Percentiles rank a stretch among this genome's conserved stretches.
These are phyloP conservation scores for Conticribra guillardii DNA, from an alignment of 108 stramenopile species.

Conservation along the genomic window DNA sequence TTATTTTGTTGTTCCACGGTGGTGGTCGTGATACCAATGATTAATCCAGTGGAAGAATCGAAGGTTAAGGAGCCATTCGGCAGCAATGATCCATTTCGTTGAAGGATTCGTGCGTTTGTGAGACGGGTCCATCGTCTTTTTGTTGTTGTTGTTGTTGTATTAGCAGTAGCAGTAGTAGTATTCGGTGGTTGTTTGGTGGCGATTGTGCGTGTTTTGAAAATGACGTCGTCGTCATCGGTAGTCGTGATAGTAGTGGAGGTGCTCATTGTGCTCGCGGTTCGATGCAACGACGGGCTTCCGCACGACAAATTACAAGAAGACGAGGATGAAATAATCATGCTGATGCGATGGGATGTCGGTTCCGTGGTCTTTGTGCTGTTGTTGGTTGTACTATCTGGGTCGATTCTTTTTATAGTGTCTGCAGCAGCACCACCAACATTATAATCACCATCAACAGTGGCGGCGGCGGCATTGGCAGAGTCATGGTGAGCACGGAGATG, in stretches of 20 bases:
- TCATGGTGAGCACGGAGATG: background rate
- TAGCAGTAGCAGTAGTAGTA: too few relatives aligned
- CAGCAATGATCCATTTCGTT: conserved; percentile 27
- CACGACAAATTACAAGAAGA: conserved; percentile 1
- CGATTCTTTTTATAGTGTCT: too few relatives aligned
- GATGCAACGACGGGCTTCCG: conserved; percentile 3
- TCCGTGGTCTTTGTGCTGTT: background rate
- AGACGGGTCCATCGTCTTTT: conserved; percentile 22
- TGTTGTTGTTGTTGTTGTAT: too few relatives aligned
- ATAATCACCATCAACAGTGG: background rate
- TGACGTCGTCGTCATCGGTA: background rate
- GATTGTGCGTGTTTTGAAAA: background rate
- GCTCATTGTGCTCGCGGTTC: conserved; percentile 21
- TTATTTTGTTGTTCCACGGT: background rate
- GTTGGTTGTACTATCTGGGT: too few relatives aligned
- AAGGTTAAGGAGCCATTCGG: conserved; percentile 29
- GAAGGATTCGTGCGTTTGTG: conserved; percentile 39
- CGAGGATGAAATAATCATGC: conserved; percentile 16
- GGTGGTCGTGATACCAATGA: conserved; percentile 8
- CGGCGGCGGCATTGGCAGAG: background rate
- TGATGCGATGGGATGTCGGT: conserved; percentile 19
- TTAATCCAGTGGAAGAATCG: conserved; percentile 25
- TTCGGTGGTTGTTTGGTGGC: background rate
- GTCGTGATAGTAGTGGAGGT: background rate
- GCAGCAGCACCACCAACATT: too few relatives aligned